Base-by-base conservation (phyloP, 768 basidiomycete species). In the Exidia glandulosa region DNA sequence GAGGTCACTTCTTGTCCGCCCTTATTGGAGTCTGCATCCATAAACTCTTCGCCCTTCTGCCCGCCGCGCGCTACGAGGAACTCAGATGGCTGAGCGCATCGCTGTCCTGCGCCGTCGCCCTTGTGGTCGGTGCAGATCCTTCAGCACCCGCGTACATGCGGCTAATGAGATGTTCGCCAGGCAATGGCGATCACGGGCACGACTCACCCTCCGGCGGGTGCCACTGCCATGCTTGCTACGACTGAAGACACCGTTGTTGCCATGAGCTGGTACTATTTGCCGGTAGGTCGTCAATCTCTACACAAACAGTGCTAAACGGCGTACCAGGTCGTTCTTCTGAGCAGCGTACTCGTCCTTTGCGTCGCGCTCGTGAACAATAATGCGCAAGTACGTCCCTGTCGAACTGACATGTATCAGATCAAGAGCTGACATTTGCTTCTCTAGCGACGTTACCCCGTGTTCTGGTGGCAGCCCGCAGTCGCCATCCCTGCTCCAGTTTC, bases 171-270 rank as follows among this genome's bases (percentile, higher is more conserved):
- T 37, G 19, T 10, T 37, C 19, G 10, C 36, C 19, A 54, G 50
- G 50, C 50, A 27, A 81, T 83, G 82, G 79, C 81, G 63, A 70
- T 82, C 56, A 80, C 80, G 9, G 67, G 66, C 10, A 83, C 77
- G 5, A 76, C 75, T 9, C 81, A 82, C 65, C 82, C 81, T 2
- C 81, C 82, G 25, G 81, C 79, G 57, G 82, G 81, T 60, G 81
- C 79, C n/a, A 81, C 81, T 1, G 80, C 81, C 25, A 70, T 82
- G 33, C 70, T 82, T 10, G 76, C 80, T 23, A 73, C 77, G 2
- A 66, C 78, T 30, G 76, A 75, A 64, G 61, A 70, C 14, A 71
- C 78, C 16, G 67, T 79, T 19, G 66, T 77, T 19, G 63, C 68
- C n/a, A 65, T 81, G 50, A 77, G 76, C 13, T 82, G 80, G 81